Evolutionary conservation across 352 stramenopile species (phyloP).

Genomic region (Blastocystis sp.): DNA sequence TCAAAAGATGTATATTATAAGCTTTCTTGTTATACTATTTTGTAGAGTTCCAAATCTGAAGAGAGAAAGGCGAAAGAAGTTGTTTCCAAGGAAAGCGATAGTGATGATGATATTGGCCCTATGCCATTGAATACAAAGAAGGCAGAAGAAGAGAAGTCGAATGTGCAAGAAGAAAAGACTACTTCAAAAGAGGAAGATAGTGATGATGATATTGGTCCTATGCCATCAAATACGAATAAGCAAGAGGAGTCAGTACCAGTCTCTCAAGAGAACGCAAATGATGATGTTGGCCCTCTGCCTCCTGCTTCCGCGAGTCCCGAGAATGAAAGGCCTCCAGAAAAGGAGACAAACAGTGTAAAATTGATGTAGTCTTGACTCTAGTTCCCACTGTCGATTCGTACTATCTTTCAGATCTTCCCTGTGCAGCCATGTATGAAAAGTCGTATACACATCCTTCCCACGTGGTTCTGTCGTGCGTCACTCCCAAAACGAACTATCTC

Average conservation of each 20-base stretch:
- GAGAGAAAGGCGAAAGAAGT: not conserved
- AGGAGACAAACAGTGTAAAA: not conserved
- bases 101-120: slow-evolving; percentile 65
- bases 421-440: slow-evolving; percentile 84
- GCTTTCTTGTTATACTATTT: not conserved
- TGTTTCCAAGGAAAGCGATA: slow-evolving; percentile 32
- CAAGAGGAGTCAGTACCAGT: not conserved
- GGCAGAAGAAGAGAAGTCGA: slow-evolving; percentile 49
- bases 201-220: not conserved
- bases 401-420: slow-evolving; percentile 77
- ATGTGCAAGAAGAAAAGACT: slow-evolving; percentile 43
- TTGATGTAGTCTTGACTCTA: not conserved
- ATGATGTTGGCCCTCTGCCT: not conserved
- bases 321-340: not conserved
- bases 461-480: slow-evolving; percentile 83
- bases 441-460: slow-evolving; percentile 92
- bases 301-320: not conserved
- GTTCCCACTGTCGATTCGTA: slow-evolving; percentile 66
- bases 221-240: not conserved
- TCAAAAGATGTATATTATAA: not conserved
- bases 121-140: not conserved
- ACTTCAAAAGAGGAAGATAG: slow-evolving; percentile 13
- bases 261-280: not conserved
- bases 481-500: slow-evolving; percentile 86
- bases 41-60: not conserved